Evolutionary conservation across 2,329 filamentous ascomycete species (phyloP).

Genomic region (Fusarium keratoplasticum): DNA sequence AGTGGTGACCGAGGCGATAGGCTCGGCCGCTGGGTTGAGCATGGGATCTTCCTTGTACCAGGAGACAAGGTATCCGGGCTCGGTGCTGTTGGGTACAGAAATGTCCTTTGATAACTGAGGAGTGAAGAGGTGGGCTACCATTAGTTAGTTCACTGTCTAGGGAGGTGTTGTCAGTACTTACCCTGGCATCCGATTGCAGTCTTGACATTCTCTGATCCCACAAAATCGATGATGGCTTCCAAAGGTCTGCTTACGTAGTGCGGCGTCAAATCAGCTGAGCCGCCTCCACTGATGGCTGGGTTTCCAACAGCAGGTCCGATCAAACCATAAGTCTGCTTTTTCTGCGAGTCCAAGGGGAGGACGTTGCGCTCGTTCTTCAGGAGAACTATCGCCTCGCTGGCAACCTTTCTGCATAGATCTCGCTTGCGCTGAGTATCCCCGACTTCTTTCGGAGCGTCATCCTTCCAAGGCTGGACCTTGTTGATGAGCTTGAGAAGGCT

Average conservation of each 20-base stretch:
- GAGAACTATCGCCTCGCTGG: slow-evolving; percentile 64
- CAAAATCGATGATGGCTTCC: slow-evolving; percentile 40
- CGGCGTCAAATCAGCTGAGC: slow-evolving; percentile 44
- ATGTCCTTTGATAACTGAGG: background rate
- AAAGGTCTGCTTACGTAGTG: slow-evolving; percentile 46
- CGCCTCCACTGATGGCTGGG: slow-evolving; percentile 40
- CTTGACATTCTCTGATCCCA: slow-evolving; percentile 18
- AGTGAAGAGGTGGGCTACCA: background rate
- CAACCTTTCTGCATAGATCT: slow-evolving; percentile 21
- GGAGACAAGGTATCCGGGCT: background rate
- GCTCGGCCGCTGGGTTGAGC: background rate
- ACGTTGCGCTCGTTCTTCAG: slow-evolving; percentile 27
- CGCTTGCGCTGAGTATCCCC: slow-evolving; percentile 32
- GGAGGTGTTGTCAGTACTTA: background rate
- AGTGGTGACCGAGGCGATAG: background rate
- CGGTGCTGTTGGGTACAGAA: background rate
- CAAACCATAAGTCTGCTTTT: slow-evolving; percentile 48
- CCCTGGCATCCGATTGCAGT: slow-evolving; percentile 5
- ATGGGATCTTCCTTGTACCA: background rate
- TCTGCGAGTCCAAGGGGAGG: slow-evolving; percentile 11
- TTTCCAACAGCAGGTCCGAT: slow-evolving; percentile 34
- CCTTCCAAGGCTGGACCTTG: slow-evolving; percentile 3
- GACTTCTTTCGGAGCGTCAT: background rate
- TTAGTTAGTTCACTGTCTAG: background rate
- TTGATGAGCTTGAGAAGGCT: slow-evolving; percentile 29